Evolutionary conservation across 768 basidiomycete species (phyloP).

Genomic region (Naganishia friedmannii): DNA sequence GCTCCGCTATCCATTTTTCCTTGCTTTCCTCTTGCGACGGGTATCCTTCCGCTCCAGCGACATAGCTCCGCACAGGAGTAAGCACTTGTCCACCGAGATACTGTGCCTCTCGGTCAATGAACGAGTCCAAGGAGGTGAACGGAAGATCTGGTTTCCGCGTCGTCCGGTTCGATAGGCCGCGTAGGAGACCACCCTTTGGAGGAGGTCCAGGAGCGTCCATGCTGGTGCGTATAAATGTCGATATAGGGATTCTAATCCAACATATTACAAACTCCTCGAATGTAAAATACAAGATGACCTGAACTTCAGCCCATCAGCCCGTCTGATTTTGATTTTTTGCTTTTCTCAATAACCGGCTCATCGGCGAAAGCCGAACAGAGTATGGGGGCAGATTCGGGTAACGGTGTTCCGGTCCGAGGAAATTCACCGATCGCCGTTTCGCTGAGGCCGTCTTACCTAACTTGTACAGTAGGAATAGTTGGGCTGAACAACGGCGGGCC

Average conservation of each 20-base stretch:
- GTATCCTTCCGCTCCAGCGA: constrained; percentile 22
- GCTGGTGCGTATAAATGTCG: background rate
- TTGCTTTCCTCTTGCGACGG: constrained; percentile 12
- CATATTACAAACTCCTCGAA: background rate
- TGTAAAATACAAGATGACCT: background rate
- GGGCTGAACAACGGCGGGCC: too few relatives aligned
- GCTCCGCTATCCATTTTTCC: constrained; percentile 19
- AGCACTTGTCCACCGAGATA: constrained; percentile 3
- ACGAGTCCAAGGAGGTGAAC: constrained; percentile 3
- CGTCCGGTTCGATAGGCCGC: background rate
- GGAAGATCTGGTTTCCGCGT: constrained; percentile 13
- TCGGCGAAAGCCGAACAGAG: background rate
- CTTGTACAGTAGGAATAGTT: too few relatives aligned
- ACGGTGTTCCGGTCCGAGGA: background rate
- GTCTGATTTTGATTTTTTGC: background rate
- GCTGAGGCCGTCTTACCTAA: background rate
- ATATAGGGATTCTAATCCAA: background rate
- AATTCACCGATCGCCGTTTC: background rate
- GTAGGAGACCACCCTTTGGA: background rate
- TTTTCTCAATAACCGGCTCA: background rate
- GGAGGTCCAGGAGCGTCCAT: background rate
- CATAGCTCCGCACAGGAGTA: constrained; percentile 22
- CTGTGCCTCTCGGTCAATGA: constrained; percentile 2
- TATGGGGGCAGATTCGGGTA: background rate
- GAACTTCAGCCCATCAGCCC: background rate